These are phyloP conservation scores for Sambucus nigra DNA, from an alignment of 129 eudicot species.

Conservation along the genomic window DNA sequence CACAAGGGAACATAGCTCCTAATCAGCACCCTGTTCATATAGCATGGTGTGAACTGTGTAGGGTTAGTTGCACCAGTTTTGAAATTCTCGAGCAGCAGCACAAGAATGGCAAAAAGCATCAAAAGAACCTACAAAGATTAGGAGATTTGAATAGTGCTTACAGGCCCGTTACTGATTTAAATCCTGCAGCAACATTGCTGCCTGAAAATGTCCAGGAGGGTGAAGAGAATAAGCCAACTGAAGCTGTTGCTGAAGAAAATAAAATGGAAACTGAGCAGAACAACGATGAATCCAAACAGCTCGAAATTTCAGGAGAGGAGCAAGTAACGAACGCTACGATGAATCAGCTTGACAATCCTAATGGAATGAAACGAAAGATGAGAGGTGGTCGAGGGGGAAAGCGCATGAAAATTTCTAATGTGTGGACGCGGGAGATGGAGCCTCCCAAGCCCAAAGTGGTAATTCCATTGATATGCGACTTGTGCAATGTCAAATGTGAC, in stretches of 20 bases:
- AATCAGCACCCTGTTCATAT: conserved; percentile 16
- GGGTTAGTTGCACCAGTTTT: conserved; percentile 36
- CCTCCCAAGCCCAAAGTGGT: conserved; percentile 31
- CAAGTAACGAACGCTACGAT: conserved; percentile 7
- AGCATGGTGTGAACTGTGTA: conserved; percentile 48
- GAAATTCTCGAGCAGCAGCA: conserved; percentile 45
- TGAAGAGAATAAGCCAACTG: conserved; percentile 14
- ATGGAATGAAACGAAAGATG: conserved; percentile 35
- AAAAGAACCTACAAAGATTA: conserved; percentile 29
- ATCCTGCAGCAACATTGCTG: conserved; percentile 6
- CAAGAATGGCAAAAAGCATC: conserved; percentile 41
- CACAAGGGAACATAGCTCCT: background rate
- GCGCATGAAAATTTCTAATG: conserved; percentile 19
- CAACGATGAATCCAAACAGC: conserved; percentile 9
- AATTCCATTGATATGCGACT: conserved; percentile 45
- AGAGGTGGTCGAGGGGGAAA: conserved; percentile 32
- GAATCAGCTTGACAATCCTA: conserved; percentile 11
- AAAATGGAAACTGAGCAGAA: conserved; percentile 9
- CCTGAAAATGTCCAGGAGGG: conserved; percentile 5
- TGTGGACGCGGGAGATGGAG: conserved; percentile 8
- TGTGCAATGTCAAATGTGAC: conserved; percentile 52
- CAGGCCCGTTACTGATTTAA: conserved; percentile 8
- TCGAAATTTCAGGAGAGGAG: conserved; percentile 5
- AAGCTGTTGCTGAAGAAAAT: conserved; percentile 11
- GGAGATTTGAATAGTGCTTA: conserved; percentile 8